Percentiles rank a stretch among this genome's conserved stretches.
Evolutionary conservation across 129 eudicot genomes (phyloP).

Genomic region (Pittosporum tobira): DNA sequence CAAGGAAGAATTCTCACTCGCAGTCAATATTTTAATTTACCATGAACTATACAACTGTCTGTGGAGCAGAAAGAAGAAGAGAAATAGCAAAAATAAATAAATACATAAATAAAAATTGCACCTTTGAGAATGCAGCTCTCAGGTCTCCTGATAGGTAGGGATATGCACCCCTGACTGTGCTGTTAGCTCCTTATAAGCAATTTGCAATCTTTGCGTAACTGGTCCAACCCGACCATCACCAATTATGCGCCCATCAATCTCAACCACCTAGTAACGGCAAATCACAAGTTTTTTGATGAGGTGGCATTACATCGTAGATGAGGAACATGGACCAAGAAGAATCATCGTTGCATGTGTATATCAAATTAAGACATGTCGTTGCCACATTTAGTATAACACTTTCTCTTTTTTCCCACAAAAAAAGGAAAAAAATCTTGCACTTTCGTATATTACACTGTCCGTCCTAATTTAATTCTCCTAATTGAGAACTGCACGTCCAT

Average conservation of each 20-base stretch:
- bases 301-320: not conserved
- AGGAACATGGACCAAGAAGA: not conserved
- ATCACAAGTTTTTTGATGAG: constrained; percentile 1
- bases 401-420: too few species aligned
- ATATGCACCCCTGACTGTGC: constrained; percentile 76
- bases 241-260: constrained; percentile 75
- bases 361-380: not conserved
- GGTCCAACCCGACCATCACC: constrained; percentile 90
- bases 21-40: too few species aligned
- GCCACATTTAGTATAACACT: too few species aligned
- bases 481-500: too few species aligned
- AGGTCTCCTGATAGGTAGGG: constrained; percentile 55
- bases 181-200: constrained; percentile 45
- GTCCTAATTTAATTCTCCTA: too few species aligned
- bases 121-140: constrained; percentile 10
- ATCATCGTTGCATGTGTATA: not conserved
- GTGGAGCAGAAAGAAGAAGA: too few species aligned
- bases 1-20: too few species aligned
- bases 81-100: too few species aligned
- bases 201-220: constrained; percentile 63
- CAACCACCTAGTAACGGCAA: constrained; percentile 46
- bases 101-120: too few species aligned
- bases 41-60: too few species aligned
- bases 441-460: too few species aligned
- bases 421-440: too few species aligned